These are phyloP conservation scores for Uncinocarpus reesii DNA, from an alignment of 2,329 filamentous ascomycete genomes.

Conservation along the genomic window DNA sequence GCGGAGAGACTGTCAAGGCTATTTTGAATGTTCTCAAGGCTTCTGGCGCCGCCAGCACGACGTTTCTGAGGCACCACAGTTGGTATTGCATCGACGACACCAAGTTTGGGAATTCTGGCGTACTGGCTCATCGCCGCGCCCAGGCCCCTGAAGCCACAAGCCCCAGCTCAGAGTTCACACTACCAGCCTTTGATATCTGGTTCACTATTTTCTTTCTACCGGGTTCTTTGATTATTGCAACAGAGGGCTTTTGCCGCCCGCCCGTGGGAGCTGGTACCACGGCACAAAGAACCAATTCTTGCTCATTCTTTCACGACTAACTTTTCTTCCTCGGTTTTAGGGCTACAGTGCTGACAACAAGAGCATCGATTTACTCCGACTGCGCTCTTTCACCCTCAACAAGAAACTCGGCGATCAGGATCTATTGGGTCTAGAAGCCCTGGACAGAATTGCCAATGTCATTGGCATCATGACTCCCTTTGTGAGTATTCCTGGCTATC, in stretches of 20 bases:
- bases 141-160: conserved; percentile 5
- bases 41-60: too few relatives aligned
- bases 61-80: too few relatives aligned
- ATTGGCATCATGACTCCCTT: conserved; percentile 64
- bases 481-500: conserved; percentile 46
- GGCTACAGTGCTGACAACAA: conserved; percentile 64
- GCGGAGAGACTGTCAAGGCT: neutral
- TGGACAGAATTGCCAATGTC: conserved; percentile 55
- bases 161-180: conserved; percentile 13
- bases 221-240: conserved; percentile 3
- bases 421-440: conserved; percentile 51
- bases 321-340: conserved; percentile 35
- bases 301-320: conserved; percentile 17
- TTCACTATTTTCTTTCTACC: conserved; percentile 3
- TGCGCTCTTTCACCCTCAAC: conserved; percentile 67
- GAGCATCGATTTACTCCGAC: conserved; percentile 69
- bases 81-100: neutral
- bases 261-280: too few relatives aligned
- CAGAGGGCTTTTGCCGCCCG: conserved; percentile 3
- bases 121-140: neutral
- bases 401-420: conserved; percentile 56
- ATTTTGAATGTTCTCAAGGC: too few relatives aligned
- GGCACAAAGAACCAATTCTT: neutral
- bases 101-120: neutral
- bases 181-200: neutral